These are phyloP conservation scores for Byssoonygena ceratinophila DNA, from an alignment of 2,329 filamentous ascomycete genomes.

Conservation along the genomic window DNA sequence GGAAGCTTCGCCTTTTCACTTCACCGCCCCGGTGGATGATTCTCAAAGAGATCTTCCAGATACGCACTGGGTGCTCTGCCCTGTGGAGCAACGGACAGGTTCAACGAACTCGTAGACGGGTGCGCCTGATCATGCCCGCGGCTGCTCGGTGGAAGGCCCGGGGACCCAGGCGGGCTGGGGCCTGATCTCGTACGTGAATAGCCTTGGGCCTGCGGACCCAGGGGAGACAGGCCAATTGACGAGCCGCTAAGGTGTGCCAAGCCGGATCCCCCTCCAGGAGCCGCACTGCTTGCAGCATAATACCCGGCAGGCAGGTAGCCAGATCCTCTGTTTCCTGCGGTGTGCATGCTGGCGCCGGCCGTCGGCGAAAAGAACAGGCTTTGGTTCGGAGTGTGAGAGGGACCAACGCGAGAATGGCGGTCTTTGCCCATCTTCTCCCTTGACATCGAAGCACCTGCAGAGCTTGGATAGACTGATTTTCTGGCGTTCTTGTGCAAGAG, in stretches of 20 bases:
- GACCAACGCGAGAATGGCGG: slow-evolving; percentile 32
- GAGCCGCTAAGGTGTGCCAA: slow-evolving; percentile 33
- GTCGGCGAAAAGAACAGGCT: slow-evolving; percentile 95
- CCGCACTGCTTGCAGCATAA: slow-evolving; percentile 61
- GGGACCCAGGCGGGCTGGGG: slow-evolving; percentile 56
- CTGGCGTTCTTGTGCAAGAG: slow-evolving; percentile 34
- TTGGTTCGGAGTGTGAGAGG: slow-evolving; percentile 47
- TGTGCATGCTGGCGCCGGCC: slow-evolving; percentile 50
- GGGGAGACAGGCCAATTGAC: slow-evolving; percentile 51
- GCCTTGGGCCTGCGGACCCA: slow-evolving; percentile 50
- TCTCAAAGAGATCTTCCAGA: slow-evolving; percentile 79
- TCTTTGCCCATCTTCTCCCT: slow-evolving; percentile 41
- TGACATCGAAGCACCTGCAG: slow-evolving; percentile 39
- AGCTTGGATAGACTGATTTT: slow-evolving; percentile 24
- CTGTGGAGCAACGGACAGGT: slow-evolving; percentile 53
- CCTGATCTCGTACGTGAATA: slow-evolving; percentile 41
- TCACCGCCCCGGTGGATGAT: slow-evolving; percentile 26
- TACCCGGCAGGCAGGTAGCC: slow-evolving; percentile 77
- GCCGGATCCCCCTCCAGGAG: slow-evolving; percentile 34
- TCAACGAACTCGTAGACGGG: slow-evolving; percentile 50
- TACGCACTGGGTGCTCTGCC: slow-evolving; percentile 77
- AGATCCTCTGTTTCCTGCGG: slow-evolving; percentile 58
- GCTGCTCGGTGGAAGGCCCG: slow-evolving; percentile 42
- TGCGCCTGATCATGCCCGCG: slow-evolving; percentile 25
- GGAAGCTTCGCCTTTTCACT: neutral